Evolutionary conservation across 139 green algal species (phyloP), one percentile per base, ranked within the genome.

Genomic region (Chlorella sorokiniana): DNA sequence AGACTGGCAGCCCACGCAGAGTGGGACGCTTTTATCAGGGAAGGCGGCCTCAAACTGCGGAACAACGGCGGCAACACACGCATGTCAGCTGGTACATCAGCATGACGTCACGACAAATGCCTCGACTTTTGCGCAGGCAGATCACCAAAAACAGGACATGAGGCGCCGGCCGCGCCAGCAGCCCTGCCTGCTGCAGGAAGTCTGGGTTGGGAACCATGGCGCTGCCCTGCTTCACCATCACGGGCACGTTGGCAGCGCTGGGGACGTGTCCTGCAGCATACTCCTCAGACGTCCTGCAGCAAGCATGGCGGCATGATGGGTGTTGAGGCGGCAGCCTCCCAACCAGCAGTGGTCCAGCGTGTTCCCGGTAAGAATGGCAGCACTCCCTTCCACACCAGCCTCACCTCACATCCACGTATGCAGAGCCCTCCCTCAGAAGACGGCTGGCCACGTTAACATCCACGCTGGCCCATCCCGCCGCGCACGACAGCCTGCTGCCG

Each of bases 211-310:
- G 73, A 27, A 27, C 52, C 44, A 81, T 62, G n/a, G 16, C 18
- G 62, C 56, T 52, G 38, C 38, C 48, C n/a, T 70, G 62, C 45
- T 78, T 87, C 9, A 86, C 8, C 51, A 71, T 74, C 9, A 88
- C 82, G 22, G 84, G 84, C 42, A 88, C 52, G 35, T 88, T 88
- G n/a, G 65, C 23, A 20, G 84, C 83, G 14, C 81, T 65, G 2
- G 65, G 76, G 25, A 67, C 29, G 22, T 88, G 81, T 25, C 82
- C 84, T 3, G 42, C 70, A 20, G 27, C 63, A 64, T 84, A 88
- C 63, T 88, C 84, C 37, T 82, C 79, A 4, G 79, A 7, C 6
- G 84, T 88, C 44, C 84, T 79, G 79, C 56, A 65, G 1, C 20
- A 40, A 10, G 27, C 67, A 74, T 25, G 41, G 23, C 23, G 61